A percentile compares a stretch with the other conserved stretches of the same genome.
These are phyloP conservation scores for Luvunga scandens DNA, from an alignment of 345 rosid genomes.

Conservation along the genomic window DNA sequence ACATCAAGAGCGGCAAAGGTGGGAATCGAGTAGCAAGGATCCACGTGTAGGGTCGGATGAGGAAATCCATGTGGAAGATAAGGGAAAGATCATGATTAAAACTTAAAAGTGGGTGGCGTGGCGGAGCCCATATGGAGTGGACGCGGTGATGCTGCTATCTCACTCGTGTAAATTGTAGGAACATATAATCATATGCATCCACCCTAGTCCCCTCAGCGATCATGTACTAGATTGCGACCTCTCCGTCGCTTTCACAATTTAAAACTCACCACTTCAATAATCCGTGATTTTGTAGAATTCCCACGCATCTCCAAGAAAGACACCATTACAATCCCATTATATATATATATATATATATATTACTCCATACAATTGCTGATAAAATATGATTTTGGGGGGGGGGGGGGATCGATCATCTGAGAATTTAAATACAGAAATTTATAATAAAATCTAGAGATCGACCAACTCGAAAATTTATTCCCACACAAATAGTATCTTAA, in stretches of 20 bases:
- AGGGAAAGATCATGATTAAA: not conserved
- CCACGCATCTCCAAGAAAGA: not conserved
- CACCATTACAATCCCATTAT: no score
- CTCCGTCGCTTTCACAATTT: not conserved
- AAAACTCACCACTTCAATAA: not conserved
- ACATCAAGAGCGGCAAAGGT: not conserved
- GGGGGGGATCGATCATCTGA: no score
- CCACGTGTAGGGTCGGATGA: conserved; percentile 19
- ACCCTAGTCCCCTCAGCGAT: conserved; percentile 10
- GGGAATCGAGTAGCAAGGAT: not conserved
- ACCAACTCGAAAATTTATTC: no score
- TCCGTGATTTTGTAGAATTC: not conserved
- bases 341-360: no score
- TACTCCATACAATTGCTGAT: no score
- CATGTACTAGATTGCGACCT: not conserved
- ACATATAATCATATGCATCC: not conserved
- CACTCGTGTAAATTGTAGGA: not conserved
- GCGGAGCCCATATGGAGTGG: conserved; percentile 14
- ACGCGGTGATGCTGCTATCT: not conserved
- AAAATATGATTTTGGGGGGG: no score
- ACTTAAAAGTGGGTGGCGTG: not conserved
- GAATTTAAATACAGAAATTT: no score
- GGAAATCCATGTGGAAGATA: conserved; percentile 5
- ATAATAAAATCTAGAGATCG: no score
- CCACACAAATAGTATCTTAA: no score